Evolutionary conservation across 164 flowering plant species (phyloP), one percentile per base, ranked within the genome.

Genomic region (Berberis vulgaris): DNA sequence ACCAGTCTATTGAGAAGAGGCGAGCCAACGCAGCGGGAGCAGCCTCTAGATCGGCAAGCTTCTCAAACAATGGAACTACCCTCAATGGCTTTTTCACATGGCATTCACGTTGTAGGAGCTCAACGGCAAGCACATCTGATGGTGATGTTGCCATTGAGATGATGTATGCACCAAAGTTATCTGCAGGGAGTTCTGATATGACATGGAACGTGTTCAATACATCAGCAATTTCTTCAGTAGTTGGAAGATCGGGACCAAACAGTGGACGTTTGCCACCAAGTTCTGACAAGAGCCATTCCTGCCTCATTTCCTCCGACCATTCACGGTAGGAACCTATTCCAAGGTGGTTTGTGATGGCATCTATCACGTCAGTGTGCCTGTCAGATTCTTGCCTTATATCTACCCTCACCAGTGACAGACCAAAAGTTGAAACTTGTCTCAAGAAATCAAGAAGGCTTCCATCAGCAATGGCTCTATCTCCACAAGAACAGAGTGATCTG

Each of bases 321-420:
- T 89, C 97, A 44, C 82, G 77, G 70, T 91, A 95, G 60, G 99
- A 91, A 53, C 99, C 99, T 38, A 95, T 85, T 42, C 82, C 97
- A 76, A 95, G 73, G 80, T 95, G 98, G 59, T 69, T 77, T 60
- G 98, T 91, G 58, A 95, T 88, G 65, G 97, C 96, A 76, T 95
- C 99, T 42, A 95, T 71, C 54, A 95, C 99, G 81, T 95, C 99
- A 43, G 98, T 84, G 76, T 95, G 99, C 11, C 99, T 77, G 59
- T 95, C 99, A 0, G 99, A 95, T 67, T 95, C 99, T 81, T 95
- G 99, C 71, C 99, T 79, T 49, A 95, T 91, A 72, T 95, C 99
- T 57, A 95, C 90, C 67, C 89, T 81, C 67, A 95, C 98, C 46
- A 95, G 86, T 38, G 99, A 82, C 47, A 95, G 81, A 1, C 99